These are phyloP conservation scores for Podosphaera xanthii DNA, from an alignment of 2,329 filamentous ascomycete genomes.

Conservation along the genomic window DNA sequence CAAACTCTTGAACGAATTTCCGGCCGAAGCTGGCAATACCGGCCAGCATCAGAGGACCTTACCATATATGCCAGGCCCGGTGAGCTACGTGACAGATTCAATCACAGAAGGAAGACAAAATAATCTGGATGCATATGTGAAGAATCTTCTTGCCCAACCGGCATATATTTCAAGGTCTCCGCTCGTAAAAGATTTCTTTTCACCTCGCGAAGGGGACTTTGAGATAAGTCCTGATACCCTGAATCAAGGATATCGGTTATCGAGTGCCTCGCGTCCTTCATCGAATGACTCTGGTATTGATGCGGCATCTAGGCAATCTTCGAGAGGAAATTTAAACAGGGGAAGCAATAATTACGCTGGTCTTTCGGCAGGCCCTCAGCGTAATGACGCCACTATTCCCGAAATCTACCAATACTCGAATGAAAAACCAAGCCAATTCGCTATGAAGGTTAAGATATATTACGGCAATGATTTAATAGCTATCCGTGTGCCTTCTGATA, in stretches of 20 bases:
- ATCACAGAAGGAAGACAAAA: constrained; percentile 85
- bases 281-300: constrained; percentile 37
- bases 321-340: constrained; percentile 35
- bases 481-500: constrained; percentile 66
- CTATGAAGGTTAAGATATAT: constrained; percentile 86
- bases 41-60: constrained; percentile 57
- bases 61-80: constrained; percentile 93
- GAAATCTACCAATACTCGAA: constrained; percentile 4
- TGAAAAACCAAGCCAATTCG: constrained; percentile 18
- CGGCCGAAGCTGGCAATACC: constrained; percentile 75
- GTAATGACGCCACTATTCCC: constrained; percentile 19
- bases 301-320: constrained; percentile 39
- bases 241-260: constrained; percentile 52
- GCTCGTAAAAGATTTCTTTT: constrained; percentile 76
- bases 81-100: constrained; percentile 93
- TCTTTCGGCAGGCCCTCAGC: constrained; percentile 26
- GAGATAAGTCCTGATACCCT: constrained; percentile 55
- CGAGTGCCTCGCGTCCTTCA: constrained; percentile 44
- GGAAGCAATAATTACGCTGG: constrained; percentile 28
- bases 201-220: constrained; percentile 73
- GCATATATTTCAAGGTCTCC: constrained; percentile 65
- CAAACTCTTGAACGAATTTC: constrained; percentile 75
- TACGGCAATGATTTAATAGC: constrained; percentile 83
- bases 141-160: constrained; percentile 66
- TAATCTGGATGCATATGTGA: constrained; percentile 88